Evolutionary conservation across 2,329 filamentous ascomycete species (phyloP), one percentile per base, ranked within the genome.

Genomic region (Exutisphaerella laricina): DNA sequence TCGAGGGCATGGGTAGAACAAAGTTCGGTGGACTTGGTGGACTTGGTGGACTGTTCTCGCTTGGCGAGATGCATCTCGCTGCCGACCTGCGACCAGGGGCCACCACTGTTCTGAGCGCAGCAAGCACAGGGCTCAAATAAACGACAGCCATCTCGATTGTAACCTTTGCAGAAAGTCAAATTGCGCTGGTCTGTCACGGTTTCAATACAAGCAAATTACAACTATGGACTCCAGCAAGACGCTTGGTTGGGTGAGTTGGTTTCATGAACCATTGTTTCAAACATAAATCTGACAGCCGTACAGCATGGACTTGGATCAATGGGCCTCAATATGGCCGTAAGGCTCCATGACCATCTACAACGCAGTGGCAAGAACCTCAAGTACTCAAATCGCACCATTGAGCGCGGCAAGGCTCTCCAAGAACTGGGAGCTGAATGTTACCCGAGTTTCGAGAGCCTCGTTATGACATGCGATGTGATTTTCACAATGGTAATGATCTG

Each of bases 241-340:
- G n/a, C n/a, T 28, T 28, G 25, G 25, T n/a, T 28, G 25, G 25
- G 25, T 28, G 13, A n/a, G 25, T 28, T 2, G 5, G 9, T n/a
- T 10, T 28, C 5, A 9, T 28, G 10, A 5, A 28, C 25, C 25
- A 28, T 28, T 10, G 3, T n/a, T 28, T n/a, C 10, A 3, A 28
- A 4, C 9, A 10, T n/a, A 5, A 28, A 10, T 4, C 25, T 28
- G 25, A 28, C 13, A 10, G 5, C 13, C 5, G 5, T n/a, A 28
- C 5, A 28, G 25, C 13, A 28, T 28, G 67, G 67, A 47, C 65
- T 70, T 37, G 67, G 67, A 29, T 70, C 67, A 25, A 70, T 70
- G 67, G 67, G 67, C 46, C 63, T 67, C n/a, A 65, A 63, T 50
- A 70, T 70, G 67, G 66, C 67, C 41, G 58, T 54, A 33, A 69